phyloP scores from a whole-genome alignment of 495 filamentous ascomycete species.

The Hypoxylon lienhwacheense region DNA sequence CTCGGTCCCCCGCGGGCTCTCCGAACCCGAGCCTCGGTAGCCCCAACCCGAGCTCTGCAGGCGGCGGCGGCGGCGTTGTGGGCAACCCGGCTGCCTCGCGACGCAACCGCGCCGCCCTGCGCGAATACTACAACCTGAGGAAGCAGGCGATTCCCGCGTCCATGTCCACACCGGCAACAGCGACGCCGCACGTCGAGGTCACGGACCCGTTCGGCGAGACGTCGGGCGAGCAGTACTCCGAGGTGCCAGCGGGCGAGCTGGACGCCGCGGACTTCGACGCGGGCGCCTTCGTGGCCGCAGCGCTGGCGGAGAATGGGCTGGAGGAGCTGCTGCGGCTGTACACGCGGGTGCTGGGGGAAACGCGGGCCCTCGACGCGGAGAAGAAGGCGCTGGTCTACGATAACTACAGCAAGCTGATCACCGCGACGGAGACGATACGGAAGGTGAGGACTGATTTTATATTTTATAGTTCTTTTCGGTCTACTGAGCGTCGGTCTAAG shows the following conservation, averaged over 20 bases:
- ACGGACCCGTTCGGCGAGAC: constrained; percentile 39
- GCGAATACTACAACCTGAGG: constrained; percentile 92
- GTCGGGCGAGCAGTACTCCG: constrained; percentile 34
- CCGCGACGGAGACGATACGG: constrained; percentile 91
- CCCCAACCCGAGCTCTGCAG: constrained; percentile 55
- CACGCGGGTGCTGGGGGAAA: constrained; percentile 70
- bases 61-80: too few species aligned
- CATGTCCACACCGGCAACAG: constrained; percentile 15
- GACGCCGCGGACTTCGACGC: constrained; percentile 61
- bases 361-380: constrained; percentile 88
- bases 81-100: constrained; percentile 43
- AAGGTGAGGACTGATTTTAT: constrained; percentile 49
- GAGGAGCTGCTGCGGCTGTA: constrained; percentile 66
- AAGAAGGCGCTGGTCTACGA: constrained; percentile 97
- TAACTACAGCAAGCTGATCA: constrained; percentile 95
- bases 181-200: constrained; percentile 46
- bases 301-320: constrained; percentile 66
- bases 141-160: too few species aligned
- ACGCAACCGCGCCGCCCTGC: constrained; percentile 72
- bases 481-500: too few species aligned
- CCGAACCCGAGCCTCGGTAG: constrained; percentile 53
- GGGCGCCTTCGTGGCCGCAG: constrained; percentile 60
- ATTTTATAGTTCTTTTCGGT: too few species aligned
- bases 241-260: constrained; percentile 52
- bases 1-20: constrained; percentile 55